Conservation (phyloP, 257 asterid genomes). For the Rhazya stricta region DNA sequence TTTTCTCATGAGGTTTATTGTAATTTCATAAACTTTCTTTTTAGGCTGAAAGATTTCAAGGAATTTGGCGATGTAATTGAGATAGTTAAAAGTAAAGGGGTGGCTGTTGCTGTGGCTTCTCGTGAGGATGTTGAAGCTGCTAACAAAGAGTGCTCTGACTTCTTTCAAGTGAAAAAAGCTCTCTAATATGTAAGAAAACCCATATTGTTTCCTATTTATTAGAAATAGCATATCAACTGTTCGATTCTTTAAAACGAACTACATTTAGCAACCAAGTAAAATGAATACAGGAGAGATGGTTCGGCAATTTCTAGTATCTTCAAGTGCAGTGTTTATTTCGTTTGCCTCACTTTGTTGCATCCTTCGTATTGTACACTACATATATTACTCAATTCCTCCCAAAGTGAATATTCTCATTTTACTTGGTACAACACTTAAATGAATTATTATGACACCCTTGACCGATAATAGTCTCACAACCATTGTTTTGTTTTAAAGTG, state of each 20-base stretch:
- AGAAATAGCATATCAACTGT: background rate
- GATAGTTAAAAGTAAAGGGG: constrained; percentile 72
- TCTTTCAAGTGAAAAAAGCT: constrained; percentile 79
- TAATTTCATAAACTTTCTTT: background rate
- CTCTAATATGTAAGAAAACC: constrained; percentile 37
- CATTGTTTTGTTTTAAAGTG: background rate
- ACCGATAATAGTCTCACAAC: background rate
- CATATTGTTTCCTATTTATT: background rate
- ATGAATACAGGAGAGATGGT: background rate
- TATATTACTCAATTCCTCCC: background rate
- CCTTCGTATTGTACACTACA: no score
- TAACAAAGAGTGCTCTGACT: constrained; percentile 52
- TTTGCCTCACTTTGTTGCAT: constrained; percentile 4
- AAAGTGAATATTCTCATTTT: background rate
- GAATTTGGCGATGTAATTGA: constrained; percentile 76
- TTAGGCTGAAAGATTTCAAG: constrained; percentile 80
- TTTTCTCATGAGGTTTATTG: background rate
- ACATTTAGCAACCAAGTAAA: no score
- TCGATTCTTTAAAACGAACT: background rate
- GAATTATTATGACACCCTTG: background rate
- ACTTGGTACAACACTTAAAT: background rate
- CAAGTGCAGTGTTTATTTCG: background rate
- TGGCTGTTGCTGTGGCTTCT: constrained; percentile 88
- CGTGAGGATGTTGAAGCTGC: constrained; percentile 83
- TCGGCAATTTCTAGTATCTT: background rate